phyloP scores from a whole-genome alignment of 1,139 yeast species.

The Geotrichum candidum region DNA sequence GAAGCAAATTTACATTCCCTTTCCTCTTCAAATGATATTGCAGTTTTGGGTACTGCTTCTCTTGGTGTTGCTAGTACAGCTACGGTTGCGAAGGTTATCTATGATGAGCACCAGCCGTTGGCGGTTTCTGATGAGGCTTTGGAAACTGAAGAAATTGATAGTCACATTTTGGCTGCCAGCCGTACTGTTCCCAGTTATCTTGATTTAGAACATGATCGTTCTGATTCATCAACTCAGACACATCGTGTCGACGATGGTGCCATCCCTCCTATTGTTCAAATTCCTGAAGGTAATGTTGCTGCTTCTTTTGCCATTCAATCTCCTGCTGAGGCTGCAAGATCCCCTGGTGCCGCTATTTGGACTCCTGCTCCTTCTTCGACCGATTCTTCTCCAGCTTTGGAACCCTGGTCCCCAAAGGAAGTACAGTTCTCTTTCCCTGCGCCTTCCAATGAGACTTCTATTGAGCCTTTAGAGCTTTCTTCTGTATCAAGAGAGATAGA shows the following conservation, averaged over 20 bases:
- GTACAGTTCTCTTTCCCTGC: not conserved
- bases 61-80: not conserved
- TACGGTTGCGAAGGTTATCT: not conserved
- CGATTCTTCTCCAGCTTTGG: constrained; percentile 3
- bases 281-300: not conserved
- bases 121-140: not conserved
- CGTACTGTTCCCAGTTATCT: not conserved
- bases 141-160: not conserved
- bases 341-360: constrained; percentile 12
- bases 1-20: not conserved
- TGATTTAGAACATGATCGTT: not conserved
- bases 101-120: not conserved
- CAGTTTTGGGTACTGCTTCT: not conserved
- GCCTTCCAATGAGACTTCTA: not conserved
- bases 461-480: not conserved
- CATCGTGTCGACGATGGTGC: not conserved
- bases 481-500: not conserved
- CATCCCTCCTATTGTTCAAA: not conserved
- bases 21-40: constrained; percentile 1
- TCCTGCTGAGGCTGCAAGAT: not conserved
- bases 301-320: not conserved
- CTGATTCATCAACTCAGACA: not conserved
- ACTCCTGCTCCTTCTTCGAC: constrained; percentile 10
- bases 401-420: not conserved
- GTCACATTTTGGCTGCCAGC: not conserved